Conservation (phyloP, 2,329 filamentous ascomycete species). For the Sclerotinia nivalis region DNA sequence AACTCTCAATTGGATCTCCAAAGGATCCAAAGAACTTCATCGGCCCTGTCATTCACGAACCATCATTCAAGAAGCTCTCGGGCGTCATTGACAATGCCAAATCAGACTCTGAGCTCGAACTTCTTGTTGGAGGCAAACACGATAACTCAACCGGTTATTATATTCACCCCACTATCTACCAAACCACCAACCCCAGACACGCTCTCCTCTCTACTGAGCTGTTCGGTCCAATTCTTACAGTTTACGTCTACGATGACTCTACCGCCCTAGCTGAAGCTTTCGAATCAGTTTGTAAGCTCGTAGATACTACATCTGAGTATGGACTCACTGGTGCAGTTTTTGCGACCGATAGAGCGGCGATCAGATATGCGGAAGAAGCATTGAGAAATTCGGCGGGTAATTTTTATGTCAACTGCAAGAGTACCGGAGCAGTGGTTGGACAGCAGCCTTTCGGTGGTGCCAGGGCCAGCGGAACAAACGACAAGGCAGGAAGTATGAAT, state of each 20-base stretch:
- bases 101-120: constrained; percentile 68
- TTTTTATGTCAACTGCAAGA: constrained; percentile 86
- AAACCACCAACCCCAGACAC: constrained; percentile 71
- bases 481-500: constrained; percentile 68
- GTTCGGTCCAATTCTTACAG: constrained; percentile 74
- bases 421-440: constrained; percentile 69
- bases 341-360: constrained; percentile 64
- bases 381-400: constrained; percentile 75
- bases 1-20: constrained; percentile 70
- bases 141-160: constrained; percentile 79
- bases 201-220: constrained; percentile 75
- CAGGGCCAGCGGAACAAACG: constrained; percentile 68
- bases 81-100: constrained; percentile 79
- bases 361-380: constrained; percentile 68
- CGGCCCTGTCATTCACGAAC: constrained; percentile 84
- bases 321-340: constrained; percentile 76
- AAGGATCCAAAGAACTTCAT: constrained; percentile 74
- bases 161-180: constrained; percentile 81
- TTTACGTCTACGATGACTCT: constrained; percentile 76
- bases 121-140: constrained; percentile 74
- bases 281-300: constrained; percentile 57
- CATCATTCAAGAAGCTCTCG: constrained; percentile 77
- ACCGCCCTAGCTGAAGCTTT: constrained; percentile 56
- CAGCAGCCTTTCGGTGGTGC: constrained; percentile 73
- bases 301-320: constrained; percentile 74